phyloP scores from a whole-genome alignment of 2,329 filamentous ascomycete species.

The Colletotrichum sp. region DNA sequence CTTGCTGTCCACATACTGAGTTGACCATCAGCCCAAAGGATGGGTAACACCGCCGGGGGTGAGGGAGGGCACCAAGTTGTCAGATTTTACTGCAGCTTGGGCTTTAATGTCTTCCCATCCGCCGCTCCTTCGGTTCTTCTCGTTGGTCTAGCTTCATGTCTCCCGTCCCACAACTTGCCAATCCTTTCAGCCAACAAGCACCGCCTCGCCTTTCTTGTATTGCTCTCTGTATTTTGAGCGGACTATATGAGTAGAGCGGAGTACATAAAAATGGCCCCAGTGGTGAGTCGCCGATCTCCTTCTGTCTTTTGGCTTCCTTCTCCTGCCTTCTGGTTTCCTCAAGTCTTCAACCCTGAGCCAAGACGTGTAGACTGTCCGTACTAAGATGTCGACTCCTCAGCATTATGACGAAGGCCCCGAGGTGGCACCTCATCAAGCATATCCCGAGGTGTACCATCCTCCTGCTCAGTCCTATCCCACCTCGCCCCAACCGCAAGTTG shows the following conservation, averaged over 20 bases:
- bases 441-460: slow-evolving; percentile 17
- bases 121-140: background rate
- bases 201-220: background rate
- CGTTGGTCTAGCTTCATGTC: background rate
- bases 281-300: background rate
- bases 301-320: background rate
- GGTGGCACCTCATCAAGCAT: slow-evolving; percentile 10
- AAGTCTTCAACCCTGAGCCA: background rate
- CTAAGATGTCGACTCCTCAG: background rate
- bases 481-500: slow-evolving; percentile 1
- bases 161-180: background rate
- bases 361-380: background rate
- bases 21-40: slow-evolving; percentile 6
- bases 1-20: background rate
- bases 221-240: background rate
- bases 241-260: slow-evolving; percentile 1
- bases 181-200: background rate
- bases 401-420: slow-evolving; percentile 21
- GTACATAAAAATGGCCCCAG: slow-evolving; percentile 12
- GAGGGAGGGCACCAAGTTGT: background rate
- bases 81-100: background rate
- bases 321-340: background rate
- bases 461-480: background rate
- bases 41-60: background rate
- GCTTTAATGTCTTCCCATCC: background rate